phyloP scores from a whole-genome alignment of 2,329 filamentous ascomycete species.

The Cadophora luteo-olivacea region DNA sequence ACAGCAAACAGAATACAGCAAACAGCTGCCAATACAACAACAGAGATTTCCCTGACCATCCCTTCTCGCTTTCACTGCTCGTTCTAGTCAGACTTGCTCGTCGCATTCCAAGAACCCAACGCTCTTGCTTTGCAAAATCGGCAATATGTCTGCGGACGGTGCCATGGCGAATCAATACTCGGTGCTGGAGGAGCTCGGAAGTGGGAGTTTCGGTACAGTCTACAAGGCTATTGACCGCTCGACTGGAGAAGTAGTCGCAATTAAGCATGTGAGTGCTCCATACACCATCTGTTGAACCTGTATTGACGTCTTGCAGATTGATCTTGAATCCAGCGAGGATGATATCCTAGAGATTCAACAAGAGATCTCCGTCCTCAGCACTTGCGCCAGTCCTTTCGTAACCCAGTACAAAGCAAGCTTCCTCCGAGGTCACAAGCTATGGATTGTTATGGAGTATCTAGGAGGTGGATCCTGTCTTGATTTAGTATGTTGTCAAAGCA shows the following conservation, averaged over 20 bases:
- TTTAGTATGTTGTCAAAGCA: slow-evolving; percentile 62
- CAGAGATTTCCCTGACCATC: neutral
- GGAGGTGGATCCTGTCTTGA: slow-evolving; percentile 96
- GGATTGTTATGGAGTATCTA: slow-evolving; percentile 99
- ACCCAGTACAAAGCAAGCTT: slow-evolving; percentile 98
- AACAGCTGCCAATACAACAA: neutral
- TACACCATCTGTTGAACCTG: neutral
- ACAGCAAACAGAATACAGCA: slow-evolving; percentile 16
- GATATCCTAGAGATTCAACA: slow-evolving; percentile 98
- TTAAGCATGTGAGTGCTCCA: slow-evolving; percentile 80
- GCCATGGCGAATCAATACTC: slow-evolving; percentile 84
- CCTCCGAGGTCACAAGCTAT: slow-evolving; percentile 93
- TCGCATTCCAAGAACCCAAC: slow-evolving; percentile 23
- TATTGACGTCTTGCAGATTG: slow-evolving; percentile 70
- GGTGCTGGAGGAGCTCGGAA: slow-evolving; percentile 84
- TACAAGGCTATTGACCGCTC: slow-evolving; percentile 94
- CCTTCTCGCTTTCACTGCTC: slow-evolving; percentile 21
- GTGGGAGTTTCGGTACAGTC: slow-evolving; percentile 88
- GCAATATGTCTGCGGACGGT: slow-evolving; percentile 40
- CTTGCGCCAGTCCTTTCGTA: slow-evolving; percentile 91
- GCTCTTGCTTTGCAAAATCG: slow-evolving; percentile 28
- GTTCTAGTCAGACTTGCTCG: slow-evolving; percentile 30
- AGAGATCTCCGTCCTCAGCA: slow-evolving; percentile 93
- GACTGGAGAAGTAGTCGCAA: slow-evolving; percentile 92
- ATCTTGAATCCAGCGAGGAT: slow-evolving; percentile 97